Conservation (phyloP, 371 early-diverging fungal genomes). For the Mucor velutinosus region DNA sequence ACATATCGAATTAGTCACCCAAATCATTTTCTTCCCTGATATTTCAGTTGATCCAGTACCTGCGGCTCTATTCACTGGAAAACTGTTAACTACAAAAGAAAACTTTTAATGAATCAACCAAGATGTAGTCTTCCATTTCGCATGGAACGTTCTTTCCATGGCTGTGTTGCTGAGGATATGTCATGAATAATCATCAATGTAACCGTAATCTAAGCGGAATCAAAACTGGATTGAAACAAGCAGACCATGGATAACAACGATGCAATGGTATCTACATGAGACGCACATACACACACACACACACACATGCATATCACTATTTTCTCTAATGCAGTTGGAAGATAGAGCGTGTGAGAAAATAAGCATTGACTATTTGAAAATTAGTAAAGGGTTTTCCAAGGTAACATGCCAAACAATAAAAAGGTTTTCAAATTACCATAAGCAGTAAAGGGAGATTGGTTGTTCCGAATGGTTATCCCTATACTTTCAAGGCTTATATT, state of each 20-base stretch:
- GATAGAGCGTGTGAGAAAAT: conserved; percentile 10
- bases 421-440: background rate
- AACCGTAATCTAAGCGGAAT: conserved; percentile 1
- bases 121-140: background rate
- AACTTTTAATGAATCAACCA: background rate
- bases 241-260: background rate
- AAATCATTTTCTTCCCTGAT: background rate
- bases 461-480: background rate
- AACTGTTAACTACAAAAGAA: background rate
- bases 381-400: conserved; percentile 10
- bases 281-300: background rate
- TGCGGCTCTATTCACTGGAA: background rate
- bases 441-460: background rate
- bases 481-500: background rate
- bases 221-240: background rate
- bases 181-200: conserved; percentile 1
- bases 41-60: background rate
- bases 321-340: background rate
- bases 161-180: background rate
- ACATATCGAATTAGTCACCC: background rate
- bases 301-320: background rate
- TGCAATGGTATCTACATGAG: background rate
- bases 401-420: conserved; percentile 5
- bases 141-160: background rate
- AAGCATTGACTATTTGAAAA: conserved; percentile 7